Base-by-base conservation (phyloP, 805 yeast species). In the Cyberlindnera bimundalis region DNA sequence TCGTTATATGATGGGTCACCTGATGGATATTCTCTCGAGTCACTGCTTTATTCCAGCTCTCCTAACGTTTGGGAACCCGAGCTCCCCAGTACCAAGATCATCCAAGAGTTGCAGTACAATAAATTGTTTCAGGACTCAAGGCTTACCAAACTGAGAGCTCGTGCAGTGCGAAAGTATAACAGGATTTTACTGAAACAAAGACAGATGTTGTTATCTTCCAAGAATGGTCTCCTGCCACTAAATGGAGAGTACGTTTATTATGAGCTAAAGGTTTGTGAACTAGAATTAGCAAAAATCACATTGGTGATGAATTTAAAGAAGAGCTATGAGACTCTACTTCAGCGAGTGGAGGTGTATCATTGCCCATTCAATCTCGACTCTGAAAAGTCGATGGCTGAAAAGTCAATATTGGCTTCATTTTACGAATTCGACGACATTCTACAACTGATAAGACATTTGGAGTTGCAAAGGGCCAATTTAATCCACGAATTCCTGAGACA, bases 121-220 rank as follows among this genome's bases (percentile, higher is more conserved):
- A 36, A 29, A 8, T 4, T 29, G n/a, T 36, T 33, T 29, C 33
- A 36, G 15, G 43, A 35, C 11, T 13, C 27, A 9, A 26, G 41
- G 13, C 37, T 43, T n/a, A 15, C 16, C 15, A 35, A 29, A 10
- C 43, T 36, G 35, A 35, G 43, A 10, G n/a, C 7, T 5, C 18
- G 17, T 21, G 43, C 47, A 5, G 47, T 43, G 7, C 39, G 29
- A 21, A 21, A 36, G 11, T 43, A 43, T 36, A 43, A 43, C 30
- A 18, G 26, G 21, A 25, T 35, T 4, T 32, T 39, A 15, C 14
- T 39, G 29, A 20, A 20, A 31, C 36, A 38, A 30, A 23, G 19
- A 6, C 29, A 14, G 18, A 15, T 35, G 29, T 14, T 14, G 6
- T 30, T 24, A 14, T 18, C 15, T 6, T 14, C 25, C 4, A 8